Conservation (phyloP, 2,329 filamentous ascomycete genomes). For the Huntiella moniliformis region DNA sequence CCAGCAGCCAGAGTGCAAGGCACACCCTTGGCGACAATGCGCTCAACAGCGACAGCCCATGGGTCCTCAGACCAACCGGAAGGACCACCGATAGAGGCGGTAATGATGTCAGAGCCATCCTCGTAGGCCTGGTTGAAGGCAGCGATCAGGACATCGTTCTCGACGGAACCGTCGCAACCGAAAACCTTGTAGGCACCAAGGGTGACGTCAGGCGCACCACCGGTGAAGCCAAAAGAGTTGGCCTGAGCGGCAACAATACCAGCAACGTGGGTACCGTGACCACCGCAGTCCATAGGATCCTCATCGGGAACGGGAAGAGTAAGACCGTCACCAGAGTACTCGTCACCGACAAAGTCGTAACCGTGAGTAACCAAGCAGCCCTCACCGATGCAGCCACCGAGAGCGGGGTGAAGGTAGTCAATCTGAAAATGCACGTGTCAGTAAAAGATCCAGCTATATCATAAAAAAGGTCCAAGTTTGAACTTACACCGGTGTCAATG, state of each 20-base stretch:
- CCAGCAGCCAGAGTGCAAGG: slow-evolving; percentile 34
- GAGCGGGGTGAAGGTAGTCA: slow-evolving; percentile 43
- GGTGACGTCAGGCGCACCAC: slow-evolving; percentile 35
- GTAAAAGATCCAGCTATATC: not conserved
- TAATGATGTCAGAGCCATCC: slow-evolving; percentile 38
- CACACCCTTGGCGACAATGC: slow-evolving; percentile 34
- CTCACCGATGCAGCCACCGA: slow-evolving; percentile 44
- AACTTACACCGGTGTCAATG: slow-evolving; percentile 34
- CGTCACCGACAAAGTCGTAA: slow-evolving; percentile 38
- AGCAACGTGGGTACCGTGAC: slow-evolving; percentile 43
- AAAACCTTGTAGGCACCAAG: slow-evolving; percentile 40
- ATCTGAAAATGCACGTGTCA: slow-evolving; percentile 19
- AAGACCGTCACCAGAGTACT: slow-evolving; percentile 21
- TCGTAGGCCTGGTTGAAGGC: slow-evolving; percentile 42
- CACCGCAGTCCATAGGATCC: slow-evolving; percentile 36
- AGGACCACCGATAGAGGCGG: slow-evolving; percentile 31
- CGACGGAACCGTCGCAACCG: slow-evolving; percentile 31
- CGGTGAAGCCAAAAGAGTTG: slow-evolving; percentile 28
- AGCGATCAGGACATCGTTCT: slow-evolving; percentile 37
- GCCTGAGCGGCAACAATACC: slow-evolving; percentile 42
- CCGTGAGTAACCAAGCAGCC: slow-evolving; percentile 40
- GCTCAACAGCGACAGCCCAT: slow-evolving; percentile 29
- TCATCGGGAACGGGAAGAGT: slow-evolving; percentile 23
- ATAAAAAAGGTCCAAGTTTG: not conserved
- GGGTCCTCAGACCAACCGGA: slow-evolving; percentile 34